These are phyloP conservation scores for Phalaenopsis aphrodite DNA, from an alignment of 106 monocot species.

Conservation along the genomic window DNA sequence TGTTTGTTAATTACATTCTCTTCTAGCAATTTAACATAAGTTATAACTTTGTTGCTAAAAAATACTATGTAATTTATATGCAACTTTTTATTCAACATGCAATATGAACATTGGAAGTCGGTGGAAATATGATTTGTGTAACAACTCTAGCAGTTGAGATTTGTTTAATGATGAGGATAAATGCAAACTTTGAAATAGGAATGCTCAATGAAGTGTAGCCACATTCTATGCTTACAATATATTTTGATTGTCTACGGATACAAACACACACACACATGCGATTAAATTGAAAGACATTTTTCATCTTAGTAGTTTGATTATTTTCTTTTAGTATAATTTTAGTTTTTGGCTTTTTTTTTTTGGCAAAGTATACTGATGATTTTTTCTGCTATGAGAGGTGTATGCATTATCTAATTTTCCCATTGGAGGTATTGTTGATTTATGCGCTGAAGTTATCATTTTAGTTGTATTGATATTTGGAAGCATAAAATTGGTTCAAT, in stretches of 20 bases:
- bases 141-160: neutral
- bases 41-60: neutral
- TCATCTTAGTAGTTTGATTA: too few species aligned
- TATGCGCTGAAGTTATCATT: too few species aligned
- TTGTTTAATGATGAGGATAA: neutral
- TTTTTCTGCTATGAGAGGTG: too few species aligned
- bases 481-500: too few species aligned
- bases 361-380: too few species aligned
- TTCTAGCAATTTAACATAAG: neutral
- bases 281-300: too few species aligned
- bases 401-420: too few species aligned
- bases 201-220: neutral
- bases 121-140: neutral
- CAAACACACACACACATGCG: too few species aligned
- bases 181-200: neutral
- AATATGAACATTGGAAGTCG: neutral
- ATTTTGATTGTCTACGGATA: neutral
- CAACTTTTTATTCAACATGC: neutral
- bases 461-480: too few species aligned
- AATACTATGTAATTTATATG: neutral
- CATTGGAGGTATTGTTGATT: too few species aligned
- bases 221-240: neutral
- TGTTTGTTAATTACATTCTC: neutral
- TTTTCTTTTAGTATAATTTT: too few species aligned
- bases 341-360: too few species aligned